A percentile compares a stretch with the other conserved stretches of the same genome.
phyloP scores from a whole-genome alignment of 208 protist genomes.

The Borovskyia barvae region DNA sequence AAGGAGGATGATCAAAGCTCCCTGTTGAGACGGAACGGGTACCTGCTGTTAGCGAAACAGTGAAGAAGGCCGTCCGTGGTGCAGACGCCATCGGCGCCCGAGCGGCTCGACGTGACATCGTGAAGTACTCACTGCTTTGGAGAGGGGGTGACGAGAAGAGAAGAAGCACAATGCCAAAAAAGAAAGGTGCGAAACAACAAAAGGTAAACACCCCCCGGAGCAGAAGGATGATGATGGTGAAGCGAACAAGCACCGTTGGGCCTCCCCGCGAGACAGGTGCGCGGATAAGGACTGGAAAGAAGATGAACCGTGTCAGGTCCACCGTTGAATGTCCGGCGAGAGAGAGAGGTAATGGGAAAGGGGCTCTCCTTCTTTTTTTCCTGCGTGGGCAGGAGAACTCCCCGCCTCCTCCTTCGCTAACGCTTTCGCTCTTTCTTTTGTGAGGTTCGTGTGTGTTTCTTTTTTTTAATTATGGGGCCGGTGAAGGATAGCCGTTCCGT shows the following conservation, averaged over 20 bases:
- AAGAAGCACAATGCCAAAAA: neutral
- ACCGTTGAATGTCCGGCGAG: neutral
- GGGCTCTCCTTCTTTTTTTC: neutral
- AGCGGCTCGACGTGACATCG: neutral
- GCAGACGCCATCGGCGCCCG: no score
- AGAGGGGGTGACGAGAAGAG: neutral
- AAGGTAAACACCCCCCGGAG: no score
- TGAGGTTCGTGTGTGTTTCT: no score
- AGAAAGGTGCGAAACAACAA: neutral
- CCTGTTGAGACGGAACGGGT: constrained; percentile 50
- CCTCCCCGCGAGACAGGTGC: neutral
- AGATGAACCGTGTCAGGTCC: neutral
- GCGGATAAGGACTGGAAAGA: neutral
- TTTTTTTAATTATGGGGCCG: no score
- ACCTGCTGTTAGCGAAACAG: neutral
- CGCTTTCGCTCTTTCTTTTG: no score
- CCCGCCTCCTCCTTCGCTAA: no score
- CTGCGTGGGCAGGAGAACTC: neutral
- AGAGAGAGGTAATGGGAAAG: neutral
- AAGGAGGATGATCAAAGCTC: constrained; percentile 72
- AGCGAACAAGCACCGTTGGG: neutral
- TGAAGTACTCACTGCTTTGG: neutral
- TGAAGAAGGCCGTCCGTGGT: neutral
- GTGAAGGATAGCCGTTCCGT: no score
- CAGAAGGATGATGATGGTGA: neutral